phyloP scores from a whole-genome alignment of 2,329 filamentous ascomycete species.

The Chlorencoelia australis region DNA sequence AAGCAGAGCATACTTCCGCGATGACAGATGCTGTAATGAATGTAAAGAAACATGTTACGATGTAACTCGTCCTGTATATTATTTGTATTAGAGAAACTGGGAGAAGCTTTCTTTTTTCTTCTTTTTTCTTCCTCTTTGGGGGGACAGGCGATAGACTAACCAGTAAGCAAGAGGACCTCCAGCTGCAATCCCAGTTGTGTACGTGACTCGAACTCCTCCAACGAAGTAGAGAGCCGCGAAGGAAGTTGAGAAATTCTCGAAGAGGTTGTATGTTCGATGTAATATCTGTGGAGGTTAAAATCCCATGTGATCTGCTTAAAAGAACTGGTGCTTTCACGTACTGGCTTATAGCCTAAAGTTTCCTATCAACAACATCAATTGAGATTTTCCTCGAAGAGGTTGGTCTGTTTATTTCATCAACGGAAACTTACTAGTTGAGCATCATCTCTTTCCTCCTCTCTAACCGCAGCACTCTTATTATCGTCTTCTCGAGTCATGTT shows the following conservation, averaged over 20 bases:
- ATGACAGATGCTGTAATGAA: conserved; percentile 11
- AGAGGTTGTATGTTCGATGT: conserved; percentile 44
- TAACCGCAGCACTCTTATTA: conserved; percentile 2
- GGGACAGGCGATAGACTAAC: conserved; percentile 24
- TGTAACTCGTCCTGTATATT: conserved; percentile 42
- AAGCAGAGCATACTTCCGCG: conserved; percentile 11
- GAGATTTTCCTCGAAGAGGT: not conserved
- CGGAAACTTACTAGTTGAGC: conserved; percentile 4
- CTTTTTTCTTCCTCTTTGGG: conserved; percentile 8
- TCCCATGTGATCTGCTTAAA: not conserved
- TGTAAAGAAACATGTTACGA: conserved; percentile 24
- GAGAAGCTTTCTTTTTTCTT: too few species aligned
- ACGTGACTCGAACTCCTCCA: conserved; percentile 49
- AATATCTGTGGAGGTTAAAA: conserved; percentile 24
- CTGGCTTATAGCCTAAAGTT: conserved; percentile 45
- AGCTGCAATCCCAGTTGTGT: conserved; percentile 51
- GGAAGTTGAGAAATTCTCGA: conserved; percentile 50
- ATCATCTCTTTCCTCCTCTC: conserved; percentile 7
- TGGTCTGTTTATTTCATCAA: not conserved
- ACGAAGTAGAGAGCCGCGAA: conserved; percentile 53
- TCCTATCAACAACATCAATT: conserved; percentile 25
- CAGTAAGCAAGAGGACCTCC: conserved; percentile 52
- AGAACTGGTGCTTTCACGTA: conserved; percentile 24
- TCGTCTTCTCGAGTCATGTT: conserved; percentile 2
- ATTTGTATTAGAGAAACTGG: too few species aligned